Base-by-base conservation (phyloP, 2,329 filamentous ascomycete species). In the Clathrospora elynae region DNA sequence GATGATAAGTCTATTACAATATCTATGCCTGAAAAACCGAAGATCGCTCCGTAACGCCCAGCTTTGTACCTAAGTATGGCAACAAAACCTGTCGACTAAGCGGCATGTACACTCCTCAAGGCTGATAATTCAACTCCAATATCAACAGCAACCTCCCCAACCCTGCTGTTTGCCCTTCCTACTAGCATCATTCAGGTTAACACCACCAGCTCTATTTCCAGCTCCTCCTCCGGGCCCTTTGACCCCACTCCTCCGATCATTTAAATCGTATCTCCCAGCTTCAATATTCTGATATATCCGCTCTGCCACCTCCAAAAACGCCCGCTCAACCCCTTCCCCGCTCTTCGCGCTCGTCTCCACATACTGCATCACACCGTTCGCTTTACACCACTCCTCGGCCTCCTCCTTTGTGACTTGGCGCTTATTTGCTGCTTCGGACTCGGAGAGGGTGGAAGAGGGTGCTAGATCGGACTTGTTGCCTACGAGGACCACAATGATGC, bases 221-320 rank as follows among this genome's bases (percentile, higher is more conserved):
- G 68, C 71, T 37, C 69, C 52, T 68, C 58, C 83, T 67, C 52
- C 80, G 71, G 54, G 85, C 71, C 39, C 86, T 69, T 96, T 97
- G 49, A 99, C 91, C 17, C 93, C 93, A 49, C 87, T 92, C 65
- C 91, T 82, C 64, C 92, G 81, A 71, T 97, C 92, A 66, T 96
- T 95, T 57, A 97, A 75, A 72, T 99, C 91, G 68, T 97, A 97
- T 67, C 84, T 89, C 8, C 93, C 93, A 1, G 89, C 89, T 75
- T 96, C 90, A 51, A 99, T 96, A 64, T 97, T 97, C 68, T 92
- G 85, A 67, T 95, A 95, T 75, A 99, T 97, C 70, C 91, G 80
- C 76, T 96, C 90, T 13, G 93, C 90, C 10, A 97, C 91, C 64
- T 93, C 85, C 66, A 95, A 80, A 64, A 99, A 99, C 2, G 93